Conservation (phyloP, 2,329 filamentous ascomycete genomes). For the Pezicula neosporulosa region DNA sequence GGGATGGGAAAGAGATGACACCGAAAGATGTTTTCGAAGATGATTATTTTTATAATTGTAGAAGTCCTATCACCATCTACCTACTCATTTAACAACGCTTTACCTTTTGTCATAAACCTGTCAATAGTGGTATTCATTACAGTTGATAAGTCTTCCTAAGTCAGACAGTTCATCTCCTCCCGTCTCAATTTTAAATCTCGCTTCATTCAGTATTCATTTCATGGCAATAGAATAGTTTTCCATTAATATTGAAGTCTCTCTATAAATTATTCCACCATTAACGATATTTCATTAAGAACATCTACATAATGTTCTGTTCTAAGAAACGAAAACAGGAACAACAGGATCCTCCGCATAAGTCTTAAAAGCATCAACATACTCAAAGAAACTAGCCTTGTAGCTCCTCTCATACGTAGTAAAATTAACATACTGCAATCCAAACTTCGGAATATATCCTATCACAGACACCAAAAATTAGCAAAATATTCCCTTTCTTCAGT, state of each 20-base stretch:
- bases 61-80: no score
- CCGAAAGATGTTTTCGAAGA: no score
- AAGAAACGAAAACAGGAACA: conserved; percentile 8
- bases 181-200: no score
- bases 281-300: background rate
- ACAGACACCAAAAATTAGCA: background rate
- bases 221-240: no score
- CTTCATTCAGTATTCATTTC: no score
- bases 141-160: background rate
- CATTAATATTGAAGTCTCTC: no score
- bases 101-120: no score
- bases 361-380: conserved; percentile 25
- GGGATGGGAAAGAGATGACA: no score
- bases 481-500: background rate
- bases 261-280: no score
- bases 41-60: no score
- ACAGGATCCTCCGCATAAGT: conserved; percentile 22
- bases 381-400: conserved; percentile 25
- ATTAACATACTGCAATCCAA: conserved; percentile 45
- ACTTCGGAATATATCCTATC: conserved; percentile 15
- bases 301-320: background rate
- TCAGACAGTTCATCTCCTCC: background rate
- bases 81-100: no score
- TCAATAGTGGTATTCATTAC: no score
- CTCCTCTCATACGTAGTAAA: conserved; percentile 27